Conservation (phyloP, 192 early-diverging fungal genomes). For the Gamsiella multidivaricata region DNA sequence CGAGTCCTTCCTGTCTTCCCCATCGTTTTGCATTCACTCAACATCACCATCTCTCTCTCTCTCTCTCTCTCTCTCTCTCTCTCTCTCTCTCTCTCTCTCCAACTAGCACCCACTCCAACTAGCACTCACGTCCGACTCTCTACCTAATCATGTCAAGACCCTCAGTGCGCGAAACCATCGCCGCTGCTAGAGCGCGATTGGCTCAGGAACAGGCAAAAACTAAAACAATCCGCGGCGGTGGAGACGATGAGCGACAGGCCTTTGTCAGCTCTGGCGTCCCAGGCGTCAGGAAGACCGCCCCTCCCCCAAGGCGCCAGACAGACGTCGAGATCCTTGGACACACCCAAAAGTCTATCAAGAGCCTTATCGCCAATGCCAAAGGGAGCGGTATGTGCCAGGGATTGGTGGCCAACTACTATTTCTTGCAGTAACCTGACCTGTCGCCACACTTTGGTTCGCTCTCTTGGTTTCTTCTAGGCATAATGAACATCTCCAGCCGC, state of each 20-base stretch:
- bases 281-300: conserved; percentile 27
- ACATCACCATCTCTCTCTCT: neutral
- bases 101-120: neutral
- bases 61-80: neutral
- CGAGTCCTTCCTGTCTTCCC: neutral
- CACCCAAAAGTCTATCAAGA: conserved; percentile 52
- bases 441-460: neutral
- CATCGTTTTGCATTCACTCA: neutral
- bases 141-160: conserved; percentile 41
- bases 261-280: conserved; percentile 42
- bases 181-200: conserved; percentile 35
- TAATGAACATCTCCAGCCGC: conserved; percentile 61
- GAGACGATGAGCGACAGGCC: conserved; percentile 37
- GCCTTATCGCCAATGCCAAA: conserved; percentile 53
- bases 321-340: conserved; percentile 51
- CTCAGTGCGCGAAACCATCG: conserved; percentile 48
- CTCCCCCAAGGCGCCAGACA: conserved; percentile 24
- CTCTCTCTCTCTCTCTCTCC: neutral
- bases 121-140: too few species aligned
- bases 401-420: neutral
- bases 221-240: conserved; percentile 42
- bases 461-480: conserved; percentile 37
- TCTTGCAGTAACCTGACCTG: neutral
- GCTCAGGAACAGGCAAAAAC: conserved; percentile 32
- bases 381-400: conserved; percentile 20